Evolutionary conservation across 2,329 filamentous ascomycete genomes (phyloP).

Genomic region (Fusarium subtropicale): DNA sequence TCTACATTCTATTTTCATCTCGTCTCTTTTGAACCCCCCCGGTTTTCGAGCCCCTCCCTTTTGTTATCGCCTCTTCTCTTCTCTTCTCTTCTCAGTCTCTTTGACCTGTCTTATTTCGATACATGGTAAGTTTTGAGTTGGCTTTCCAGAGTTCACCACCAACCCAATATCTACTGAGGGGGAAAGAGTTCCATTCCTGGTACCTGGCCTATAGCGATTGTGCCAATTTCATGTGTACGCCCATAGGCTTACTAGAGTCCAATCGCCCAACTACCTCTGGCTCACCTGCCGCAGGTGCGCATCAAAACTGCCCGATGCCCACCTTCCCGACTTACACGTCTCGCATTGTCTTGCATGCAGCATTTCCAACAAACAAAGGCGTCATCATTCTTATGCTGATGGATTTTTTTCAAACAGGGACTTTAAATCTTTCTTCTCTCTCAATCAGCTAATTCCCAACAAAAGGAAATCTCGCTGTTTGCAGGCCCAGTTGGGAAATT

Average conservation of each 20-base stretch:
- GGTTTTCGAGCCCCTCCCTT: constrained; percentile 27
- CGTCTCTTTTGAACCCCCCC: constrained; percentile 20
- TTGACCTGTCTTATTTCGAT: constrained; percentile 38
- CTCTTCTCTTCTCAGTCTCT: constrained; percentile 4
- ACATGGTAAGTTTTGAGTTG: constrained; percentile 16
- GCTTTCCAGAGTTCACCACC: constrained; percentile 16
- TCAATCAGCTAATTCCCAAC: constrained; percentile 10
- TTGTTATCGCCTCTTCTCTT: constrained; percentile 1
- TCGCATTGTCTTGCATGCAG: constrained; percentile 21
- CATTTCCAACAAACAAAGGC: constrained; percentile 15
- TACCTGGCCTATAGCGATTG: neutral
- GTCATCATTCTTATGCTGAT: constrained; percentile 23
- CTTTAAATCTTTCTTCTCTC: constrained; percentile 1
- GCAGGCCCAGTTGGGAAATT: constrained; percentile 32
- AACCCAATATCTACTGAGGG: constrained; percentile 30
- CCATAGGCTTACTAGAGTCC: constrained; percentile 27
- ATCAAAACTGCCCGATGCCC: constrained; percentile 39
- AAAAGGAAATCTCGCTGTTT: constrained; percentile 29
- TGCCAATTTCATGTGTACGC: constrained; percentile 39
- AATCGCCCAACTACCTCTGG: constrained; percentile 17
- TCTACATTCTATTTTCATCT: constrained; percentile 31
- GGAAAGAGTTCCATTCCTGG: constrained; percentile 36
- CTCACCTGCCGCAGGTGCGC: constrained; percentile 36
- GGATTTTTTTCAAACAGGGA: constrained; percentile 3
- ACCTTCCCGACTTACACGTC: constrained; percentile 44